Percentiles rank a stretch among this genome's conserved stretches.
Conservation (phyloP, 2,329 filamentous ascomycete species). For the Cadophora gregata region DNA sequence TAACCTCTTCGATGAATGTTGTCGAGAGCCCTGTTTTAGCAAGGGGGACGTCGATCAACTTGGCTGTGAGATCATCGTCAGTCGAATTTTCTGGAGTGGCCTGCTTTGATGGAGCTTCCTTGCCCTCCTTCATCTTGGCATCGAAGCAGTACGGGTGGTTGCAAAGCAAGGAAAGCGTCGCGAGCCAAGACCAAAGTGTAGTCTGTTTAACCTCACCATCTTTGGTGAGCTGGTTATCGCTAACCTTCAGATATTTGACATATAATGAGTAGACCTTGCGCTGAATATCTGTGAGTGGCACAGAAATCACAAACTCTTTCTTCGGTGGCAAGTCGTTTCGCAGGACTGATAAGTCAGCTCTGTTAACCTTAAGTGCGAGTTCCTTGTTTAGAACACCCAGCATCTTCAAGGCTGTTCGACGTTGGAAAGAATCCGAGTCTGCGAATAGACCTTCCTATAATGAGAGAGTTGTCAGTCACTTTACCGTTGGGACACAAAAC, state of each 20-base stretch:
- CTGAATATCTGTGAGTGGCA: slow-evolving; percentile 74
- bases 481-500: not conserved
- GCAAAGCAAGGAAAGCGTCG: slow-evolving; percentile 58
- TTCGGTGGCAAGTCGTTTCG: slow-evolving; percentile 74
- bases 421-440: slow-evolving; percentile 64
- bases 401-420: slow-evolving; percentile 66
- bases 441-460: slow-evolving; percentile 63
- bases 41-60: slow-evolving; percentile 36
- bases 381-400: slow-evolving; percentile 73
- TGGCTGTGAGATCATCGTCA: slow-evolving; percentile 32
- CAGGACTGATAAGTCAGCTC: slow-evolving; percentile 72
- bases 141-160: slow-evolving; percentile 58
- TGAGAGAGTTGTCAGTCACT: not conserved
- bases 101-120: slow-evolving; percentile 39
- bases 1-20: slow-evolving; percentile 43
- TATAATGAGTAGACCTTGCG: slow-evolving; percentile 63
- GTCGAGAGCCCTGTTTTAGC: slow-evolving; percentile 41
- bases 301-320: slow-evolving; percentile 79
- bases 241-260: slow-evolving; percentile 48
- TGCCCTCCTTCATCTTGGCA: slow-evolving; percentile 53
- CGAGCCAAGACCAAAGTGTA: slow-evolving; percentile 60
- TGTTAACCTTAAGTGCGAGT: slow-evolving; percentile 78
- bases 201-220: slow-evolving; percentile 47
- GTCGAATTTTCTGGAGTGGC: not conserved
- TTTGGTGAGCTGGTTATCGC: slow-evolving; percentile 36